Conservation (phyloP, 1,284 basidiomycete genomes). For the Pseudozyma pruni region DNA sequence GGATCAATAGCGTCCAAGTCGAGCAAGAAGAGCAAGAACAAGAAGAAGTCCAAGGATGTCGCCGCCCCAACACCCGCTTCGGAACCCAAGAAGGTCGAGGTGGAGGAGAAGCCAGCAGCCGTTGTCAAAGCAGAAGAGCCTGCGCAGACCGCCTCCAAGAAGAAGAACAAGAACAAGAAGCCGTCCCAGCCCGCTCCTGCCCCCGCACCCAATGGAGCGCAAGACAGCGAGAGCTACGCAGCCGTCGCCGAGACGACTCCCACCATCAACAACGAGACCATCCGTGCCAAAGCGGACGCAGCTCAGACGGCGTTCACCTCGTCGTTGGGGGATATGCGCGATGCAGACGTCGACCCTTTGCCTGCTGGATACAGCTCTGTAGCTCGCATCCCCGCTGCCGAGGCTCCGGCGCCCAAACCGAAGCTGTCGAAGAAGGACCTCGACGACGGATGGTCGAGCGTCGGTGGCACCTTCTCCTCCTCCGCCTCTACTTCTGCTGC, state of each 20-base stretch:
- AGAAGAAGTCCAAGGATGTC: constrained; percentile 4
- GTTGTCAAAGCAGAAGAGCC: not conserved
- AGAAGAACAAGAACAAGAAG: constrained; percentile 23
- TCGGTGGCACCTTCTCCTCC: constrained; percentile 24
- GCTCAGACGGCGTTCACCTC: constrained; percentile 21
- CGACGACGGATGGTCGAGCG: constrained; percentile 45
- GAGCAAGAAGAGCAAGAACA: constrained; percentile 36
- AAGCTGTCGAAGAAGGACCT: constrained; percentile 26
- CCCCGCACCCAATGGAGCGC: not conserved
- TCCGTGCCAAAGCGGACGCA: constrained; percentile 24
- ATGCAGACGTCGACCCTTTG: constrained; percentile 36
- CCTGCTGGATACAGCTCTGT: constrained; percentile 28
- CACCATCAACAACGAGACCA: constrained; percentile 27
- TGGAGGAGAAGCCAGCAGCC: constrained; percentile 1
- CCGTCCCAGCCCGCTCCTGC: not conserved
- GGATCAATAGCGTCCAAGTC: constrained; percentile 17
- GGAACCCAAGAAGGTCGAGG: not conserved
- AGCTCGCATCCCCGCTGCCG: constrained; percentile 35
- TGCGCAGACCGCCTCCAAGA: constrained; percentile 5
- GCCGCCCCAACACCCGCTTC: not conserved
- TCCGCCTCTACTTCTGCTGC: constrained; percentile 7
- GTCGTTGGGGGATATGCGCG: constrained; percentile 42
- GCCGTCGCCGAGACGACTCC: constrained; percentile 10
- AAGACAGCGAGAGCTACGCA: constrained; percentile 16
- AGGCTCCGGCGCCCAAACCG: constrained; percentile 8